These are phyloP conservation scores for Diplotaxis tenuifolia DNA, from an alignment of 345 rosid genomes.

Conservation along the genomic window DNA sequence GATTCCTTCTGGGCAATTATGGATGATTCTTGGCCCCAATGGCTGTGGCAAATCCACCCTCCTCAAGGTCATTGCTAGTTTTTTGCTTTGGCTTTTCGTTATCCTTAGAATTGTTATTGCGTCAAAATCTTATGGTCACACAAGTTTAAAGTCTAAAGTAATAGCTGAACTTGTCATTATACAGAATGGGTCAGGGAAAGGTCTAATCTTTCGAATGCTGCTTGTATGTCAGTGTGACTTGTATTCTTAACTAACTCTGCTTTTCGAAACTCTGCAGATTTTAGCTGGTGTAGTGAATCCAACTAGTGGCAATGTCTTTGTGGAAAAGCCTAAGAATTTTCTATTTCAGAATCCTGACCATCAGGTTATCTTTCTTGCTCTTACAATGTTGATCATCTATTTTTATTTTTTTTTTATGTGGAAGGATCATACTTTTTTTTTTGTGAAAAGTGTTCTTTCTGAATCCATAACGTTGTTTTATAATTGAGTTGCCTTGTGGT, in stretches of 20 bases:
- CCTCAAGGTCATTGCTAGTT: conserved; percentile 58
- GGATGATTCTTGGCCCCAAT: conserved; percentile 98
- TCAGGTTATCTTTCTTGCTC: conserved; percentile 54
- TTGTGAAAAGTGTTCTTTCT: not conserved
- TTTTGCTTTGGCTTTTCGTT: not conserved
- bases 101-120: not conserved
- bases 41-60: conserved; percentile 98
- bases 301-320: conserved; percentile 52
- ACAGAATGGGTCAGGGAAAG: not conserved
- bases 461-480: not conserved
- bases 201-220: conserved; percentile 12
- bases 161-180: not conserved
- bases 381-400: not conserved
- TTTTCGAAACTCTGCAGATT: conserved; percentile 50
- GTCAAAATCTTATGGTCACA: not conserved
- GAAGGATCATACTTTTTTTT: conserved; percentile 12
- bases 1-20: conserved; percentile 73
- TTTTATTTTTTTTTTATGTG: not conserved
- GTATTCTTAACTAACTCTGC: not conserved
- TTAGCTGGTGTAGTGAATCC: conserved; percentile 87
- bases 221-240: not conserved
- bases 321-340: conserved; percentile 72
- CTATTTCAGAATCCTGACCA: conserved; percentile 94
- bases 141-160: not conserved
- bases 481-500: not conserved